These are phyloP conservation scores for Garcia nutans DNA, from an alignment of 345 rosid genomes.

Conservation along the genomic window DNA sequence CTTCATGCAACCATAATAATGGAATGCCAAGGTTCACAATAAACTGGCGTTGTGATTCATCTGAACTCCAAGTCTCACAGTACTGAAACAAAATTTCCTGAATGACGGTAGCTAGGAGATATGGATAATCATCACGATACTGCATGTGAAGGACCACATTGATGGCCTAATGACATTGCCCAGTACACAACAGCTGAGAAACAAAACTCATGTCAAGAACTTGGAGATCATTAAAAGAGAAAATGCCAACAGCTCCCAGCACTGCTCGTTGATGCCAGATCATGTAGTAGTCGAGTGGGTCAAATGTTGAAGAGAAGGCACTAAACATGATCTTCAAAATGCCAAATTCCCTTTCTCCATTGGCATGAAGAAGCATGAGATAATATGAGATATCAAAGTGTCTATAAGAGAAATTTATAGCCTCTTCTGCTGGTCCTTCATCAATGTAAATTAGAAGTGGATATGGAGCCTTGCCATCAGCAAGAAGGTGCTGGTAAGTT, in stretches of 20 bases:
- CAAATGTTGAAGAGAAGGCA: slow-evolving; percentile 79
- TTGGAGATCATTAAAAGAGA: slow-evolving; percentile 79
- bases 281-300: slow-evolving; percentile 98
- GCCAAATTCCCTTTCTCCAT: slow-evolving; percentile 53
- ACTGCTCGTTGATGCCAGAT: slow-evolving; percentile 91
- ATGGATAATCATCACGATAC: slow-evolving; percentile 62
- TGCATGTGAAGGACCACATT: slow-evolving; percentile 91
- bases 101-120: slow-evolving; percentile 64
- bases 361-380: slow-evolving; percentile 93
- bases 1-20: slow-evolving; percentile 85
- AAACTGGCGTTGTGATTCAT: slow-evolving; percentile 68
- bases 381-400: slow-evolving; percentile 80
- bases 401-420: slow-evolving; percentile 35
- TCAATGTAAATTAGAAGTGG: slow-evolving; percentile 83
- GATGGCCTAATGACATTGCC: slow-evolving; percentile 93
- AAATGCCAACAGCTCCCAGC: slow-evolving; percentile 74
- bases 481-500: slow-evolving; percentile 68
- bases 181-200: slow-evolving; percentile 78
- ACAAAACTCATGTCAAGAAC: slow-evolving; percentile 88
- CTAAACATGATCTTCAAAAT: slow-evolving; percentile 81
- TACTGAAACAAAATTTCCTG: slow-evolving; percentile 85
- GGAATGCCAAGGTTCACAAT: slow-evolving; percentile 79
- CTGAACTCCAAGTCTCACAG: slow-evolving; percentile 85
- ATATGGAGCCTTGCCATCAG: slow-evolving; percentile 67
- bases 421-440: slow-evolving; percentile 68